phyloP scores from a whole-genome alignment of 129 eudicot genomes.

The Flaveria bidentis region DNA sequence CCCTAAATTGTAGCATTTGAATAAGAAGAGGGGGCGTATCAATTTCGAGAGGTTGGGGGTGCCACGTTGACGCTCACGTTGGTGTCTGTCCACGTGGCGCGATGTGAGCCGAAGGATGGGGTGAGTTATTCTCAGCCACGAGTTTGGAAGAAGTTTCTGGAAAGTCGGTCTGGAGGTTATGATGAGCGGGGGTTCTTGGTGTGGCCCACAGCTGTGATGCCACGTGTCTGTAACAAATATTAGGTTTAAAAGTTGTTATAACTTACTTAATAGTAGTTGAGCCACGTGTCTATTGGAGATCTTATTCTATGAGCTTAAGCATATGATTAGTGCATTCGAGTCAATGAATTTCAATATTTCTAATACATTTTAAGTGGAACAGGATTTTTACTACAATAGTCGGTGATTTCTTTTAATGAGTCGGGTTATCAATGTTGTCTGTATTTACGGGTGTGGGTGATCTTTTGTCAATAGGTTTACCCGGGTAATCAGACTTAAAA shows the following conservation, averaged over 20 bases:
- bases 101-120: slow-evolving; percentile 44
- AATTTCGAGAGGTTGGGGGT: slow-evolving; percentile 41
- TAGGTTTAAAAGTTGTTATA: too few species aligned
- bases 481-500: too few species aligned
- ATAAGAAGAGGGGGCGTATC: slow-evolving; percentile 52
- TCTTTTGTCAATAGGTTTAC: too few species aligned
- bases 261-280: too few species aligned
- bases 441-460: too few species aligned
- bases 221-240: slow-evolving; percentile 28
- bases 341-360: too few species aligned
- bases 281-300: neutral
- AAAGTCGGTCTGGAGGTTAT: slow-evolving; percentile 41
- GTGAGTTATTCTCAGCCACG: slow-evolving; percentile 55
- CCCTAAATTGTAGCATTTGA: slow-evolving; percentile 39
- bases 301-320: too few species aligned
- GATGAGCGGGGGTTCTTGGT: slow-evolving; percentile 20
- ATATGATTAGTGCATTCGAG: too few species aligned
- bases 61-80: slow-evolving; percentile 79
- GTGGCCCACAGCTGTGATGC: slow-evolving; percentile 17
- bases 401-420: too few species aligned
- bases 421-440: too few species aligned
- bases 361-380: too few species aligned
- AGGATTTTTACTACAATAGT: too few species aligned
- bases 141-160: slow-evolving; percentile 70
- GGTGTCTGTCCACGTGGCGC: slow-evolving; percentile 58